Percentiles rank a stretch among this genome's conserved stretches.
These are phyloP conservation scores for Pilasporangium apinafurcum DNA, from an alignment of 352 stramenopile genomes.

Conservation along the genomic window DNA sequence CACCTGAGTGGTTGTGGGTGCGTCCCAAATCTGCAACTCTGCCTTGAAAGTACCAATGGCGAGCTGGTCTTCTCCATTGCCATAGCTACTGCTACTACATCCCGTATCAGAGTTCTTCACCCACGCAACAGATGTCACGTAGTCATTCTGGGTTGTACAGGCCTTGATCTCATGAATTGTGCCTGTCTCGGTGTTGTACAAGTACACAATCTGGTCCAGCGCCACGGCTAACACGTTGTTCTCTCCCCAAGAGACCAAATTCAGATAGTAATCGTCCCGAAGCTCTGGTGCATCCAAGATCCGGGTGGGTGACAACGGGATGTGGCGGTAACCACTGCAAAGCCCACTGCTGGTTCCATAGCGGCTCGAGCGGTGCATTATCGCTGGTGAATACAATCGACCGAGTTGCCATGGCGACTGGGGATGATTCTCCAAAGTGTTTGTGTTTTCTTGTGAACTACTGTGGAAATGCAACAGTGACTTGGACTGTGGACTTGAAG, in stretches of 20 bases:
- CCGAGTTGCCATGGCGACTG: constrained; percentile 12
- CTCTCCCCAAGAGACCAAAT: constrained; percentile 93
- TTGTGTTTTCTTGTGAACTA: not conserved
- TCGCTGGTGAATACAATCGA: not conserved
- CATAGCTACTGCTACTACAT: constrained; percentile 1
- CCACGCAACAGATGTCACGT: constrained; percentile 94
- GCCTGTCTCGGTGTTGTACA: constrained; percentile 91
- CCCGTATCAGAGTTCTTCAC: constrained; percentile 42
- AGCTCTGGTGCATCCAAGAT: constrained; percentile 96
- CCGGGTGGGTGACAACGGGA: constrained; percentile 36
- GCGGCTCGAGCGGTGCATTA: not conserved
- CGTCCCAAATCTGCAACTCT: constrained; percentile 95
- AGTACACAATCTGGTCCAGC: constrained; percentile 91
- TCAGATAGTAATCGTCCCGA: constrained; percentile 97
- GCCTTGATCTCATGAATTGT: constrained; percentile 87
- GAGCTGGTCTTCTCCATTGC: constrained; percentile 68
- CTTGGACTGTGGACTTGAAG: constrained; percentile 7
- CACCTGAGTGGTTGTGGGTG: constrained; percentile 70
- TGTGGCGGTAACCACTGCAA: constrained; percentile 17
- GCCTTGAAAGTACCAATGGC: constrained; percentile 90
- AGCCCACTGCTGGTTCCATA: not conserved
- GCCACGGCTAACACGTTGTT: constrained; percentile 94
- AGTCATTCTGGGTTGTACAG: constrained; percentile 64
- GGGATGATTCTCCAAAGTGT: not conserved
- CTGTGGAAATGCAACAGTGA: constrained; percentile 20